phyloP scores from a whole-genome alignment of 306 rosid genomes.

The Ormosia semicastrata region DNA sequence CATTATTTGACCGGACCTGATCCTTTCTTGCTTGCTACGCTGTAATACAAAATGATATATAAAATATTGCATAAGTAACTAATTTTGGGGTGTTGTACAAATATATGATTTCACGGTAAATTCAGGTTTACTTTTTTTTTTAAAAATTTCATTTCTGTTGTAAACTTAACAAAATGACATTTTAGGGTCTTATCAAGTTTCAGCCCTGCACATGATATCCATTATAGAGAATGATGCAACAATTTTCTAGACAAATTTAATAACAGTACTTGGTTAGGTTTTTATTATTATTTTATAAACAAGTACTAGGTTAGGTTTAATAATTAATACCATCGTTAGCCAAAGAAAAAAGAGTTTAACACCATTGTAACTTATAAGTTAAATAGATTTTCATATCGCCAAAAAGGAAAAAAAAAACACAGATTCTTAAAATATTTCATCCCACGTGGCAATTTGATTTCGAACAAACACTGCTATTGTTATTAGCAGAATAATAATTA shows the following conservation, averaged over 20 bases:
- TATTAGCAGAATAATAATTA: background rate
- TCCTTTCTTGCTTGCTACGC: constrained; percentile 26
- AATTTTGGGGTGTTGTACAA: background rate
- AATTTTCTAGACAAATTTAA: background rate
- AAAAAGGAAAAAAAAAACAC: background rate
- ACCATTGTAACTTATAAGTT: background rate
- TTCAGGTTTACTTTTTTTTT: no score
- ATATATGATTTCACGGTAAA: no score
- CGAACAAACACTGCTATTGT: background rate
- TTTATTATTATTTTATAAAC: no score
- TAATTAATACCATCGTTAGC: background rate
- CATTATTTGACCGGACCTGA: constrained; percentile 16
- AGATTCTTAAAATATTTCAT: background rate
- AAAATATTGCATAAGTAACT: background rate
- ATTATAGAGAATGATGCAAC: background rate
- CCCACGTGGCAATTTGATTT: background rate
- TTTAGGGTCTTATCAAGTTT: background rate
- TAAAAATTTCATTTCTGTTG: background rate
- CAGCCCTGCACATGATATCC: background rate
- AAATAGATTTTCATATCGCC: background rate
- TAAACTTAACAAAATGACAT: background rate
- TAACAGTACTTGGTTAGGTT: background rate
- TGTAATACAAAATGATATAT: background rate
- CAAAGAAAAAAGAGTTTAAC: background rate
- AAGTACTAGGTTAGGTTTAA: background rate